Evolutionary conservation across 2,329 filamentous ascomycete genomes (phyloP), one percentile per base, ranked within the genome.

Genomic region (Calonectria honghensis): DNA sequence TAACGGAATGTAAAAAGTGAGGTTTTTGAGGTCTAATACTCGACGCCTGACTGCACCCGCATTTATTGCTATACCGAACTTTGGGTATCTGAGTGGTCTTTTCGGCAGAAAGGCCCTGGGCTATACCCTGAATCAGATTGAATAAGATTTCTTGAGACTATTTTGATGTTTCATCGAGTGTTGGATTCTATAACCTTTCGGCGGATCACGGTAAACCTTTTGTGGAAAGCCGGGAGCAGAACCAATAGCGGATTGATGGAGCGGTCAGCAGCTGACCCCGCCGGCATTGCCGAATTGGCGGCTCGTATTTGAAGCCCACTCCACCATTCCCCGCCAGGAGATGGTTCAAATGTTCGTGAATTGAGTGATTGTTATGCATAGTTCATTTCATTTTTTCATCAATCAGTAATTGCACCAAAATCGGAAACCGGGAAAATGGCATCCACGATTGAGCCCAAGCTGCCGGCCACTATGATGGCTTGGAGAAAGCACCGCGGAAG

Each of bases 401-500:
- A n/a, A 10, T n/a, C 52, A n/a, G 6, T 35, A 13, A 32, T 57
- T 48, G 24, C 45, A 24, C 4, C 45, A 35, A n/a, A 57, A 35
- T 11, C n/a, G 29, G 9, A 6, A 45, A 45, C 6, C n/a, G 14
- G 5, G 29, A 57, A 57, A 35, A 57, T 57, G 52, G 29, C 52
- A n/a, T 35, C 29, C 10, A 5, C 52, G 10, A 35, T 16, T 35
- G 45, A 48, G 7, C 29, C 32, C n/a, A 16, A 39, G 2, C 6
- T 63, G 13, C 57, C 57, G 16, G 37, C 35, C 4, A 63, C 82
- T 3, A 85, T 85, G 84, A 78, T 79, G 64, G 82, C 82, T 6
- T 85, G 84, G 83, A 77, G 81, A 64, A 84, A 83, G 74, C 80
- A 84, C 52, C 79, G 70, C 51, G 83, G 82, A 48, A 81, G 79